A percentile compares a stretch with the other conserved stretches of the same genome.
Evolutionary conservation across 257 asterid genomes (phyloP).

Genomic region (Anisodus tanguticus): DNA sequence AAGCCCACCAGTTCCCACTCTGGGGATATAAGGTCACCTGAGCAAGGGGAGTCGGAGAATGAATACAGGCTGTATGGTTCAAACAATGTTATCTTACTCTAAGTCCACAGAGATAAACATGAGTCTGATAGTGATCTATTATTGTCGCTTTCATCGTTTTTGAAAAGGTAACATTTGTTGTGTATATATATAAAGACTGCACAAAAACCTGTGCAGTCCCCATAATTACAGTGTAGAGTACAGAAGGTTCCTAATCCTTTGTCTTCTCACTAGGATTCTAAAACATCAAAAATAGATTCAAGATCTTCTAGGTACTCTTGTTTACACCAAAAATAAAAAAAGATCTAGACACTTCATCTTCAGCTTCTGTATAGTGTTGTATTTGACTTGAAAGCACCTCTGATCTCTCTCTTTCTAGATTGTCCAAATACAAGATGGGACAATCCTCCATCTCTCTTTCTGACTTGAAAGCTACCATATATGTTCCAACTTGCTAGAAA

Average conservation of each 20-base stretch:
- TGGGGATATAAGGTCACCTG: slow-evolving; percentile 18
- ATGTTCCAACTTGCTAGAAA: neutral
- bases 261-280: neutral
- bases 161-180: neutral
- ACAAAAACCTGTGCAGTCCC: neutral
- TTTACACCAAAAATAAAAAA: neutral
- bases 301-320: neutral
- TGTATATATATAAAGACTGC: neutral
- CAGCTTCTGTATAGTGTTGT: neutral
- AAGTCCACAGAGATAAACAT: neutral
- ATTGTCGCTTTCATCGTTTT: neutral
- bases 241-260: neutral
- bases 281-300: neutral
- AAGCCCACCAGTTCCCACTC: slow-evolving; percentile 6
- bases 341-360: neutral
- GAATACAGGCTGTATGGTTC: neutral
- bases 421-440: neutral
- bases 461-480: neutral
- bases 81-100: slow-evolving; percentile 15
- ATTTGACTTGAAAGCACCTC: neutral
- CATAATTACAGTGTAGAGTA: neutral
- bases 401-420: neutral
- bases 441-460: neutral
- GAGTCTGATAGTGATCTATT: neutral
- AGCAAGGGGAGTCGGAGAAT: slow-evolving; percentile 22